Conservation (phyloP, 2,329 filamentous ascomycete genomes). For the Epichloe uncinata region DNA sequence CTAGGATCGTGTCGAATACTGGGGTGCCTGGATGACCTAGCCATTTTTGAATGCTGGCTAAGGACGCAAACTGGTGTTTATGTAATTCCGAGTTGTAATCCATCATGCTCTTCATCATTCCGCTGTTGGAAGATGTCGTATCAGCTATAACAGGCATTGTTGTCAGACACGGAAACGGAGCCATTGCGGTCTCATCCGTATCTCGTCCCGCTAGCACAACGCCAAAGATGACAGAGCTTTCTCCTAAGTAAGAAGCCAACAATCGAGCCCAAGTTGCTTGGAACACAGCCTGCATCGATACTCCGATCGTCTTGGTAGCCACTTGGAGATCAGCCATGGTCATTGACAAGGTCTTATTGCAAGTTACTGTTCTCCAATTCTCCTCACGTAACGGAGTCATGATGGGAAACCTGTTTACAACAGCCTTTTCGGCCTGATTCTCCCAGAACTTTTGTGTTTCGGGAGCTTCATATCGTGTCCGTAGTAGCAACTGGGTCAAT, state of each 20-base stretch:
- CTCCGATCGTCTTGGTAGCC: constrained; percentile 41
- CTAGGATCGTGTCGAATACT: constrained; percentile 75
- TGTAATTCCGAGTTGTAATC: constrained; percentile 49
- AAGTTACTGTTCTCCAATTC: constrained; percentile 20
- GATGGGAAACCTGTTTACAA: constrained; percentile 61
- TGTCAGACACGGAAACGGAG: constrained; percentile 66
- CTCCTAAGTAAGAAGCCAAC: constrained; percentile 64
- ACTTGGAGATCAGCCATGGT: constrained; percentile 36
- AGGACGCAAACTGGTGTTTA: constrained; percentile 57
- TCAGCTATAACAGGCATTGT: constrained; percentile 62
- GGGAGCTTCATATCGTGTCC: constrained; percentile 13
- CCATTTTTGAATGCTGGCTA: constrained; percentile 61
- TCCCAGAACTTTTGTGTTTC: constrained; percentile 50
- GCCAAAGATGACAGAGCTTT: constrained; percentile 62
- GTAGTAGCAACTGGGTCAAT: constrained; percentile 29
- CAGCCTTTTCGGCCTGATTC: constrained; percentile 33
- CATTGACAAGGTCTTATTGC: constrained; percentile 20
- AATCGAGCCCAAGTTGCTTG: constrained; percentile 70
- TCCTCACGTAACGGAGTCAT: constrained; percentile 48
- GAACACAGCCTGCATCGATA: constrained; percentile 63
- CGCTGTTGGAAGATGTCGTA: constrained; percentile 37
- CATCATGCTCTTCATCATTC: constrained; percentile 51
- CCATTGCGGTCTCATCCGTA: constrained; percentile 41
- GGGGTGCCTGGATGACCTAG: constrained; percentile 49
- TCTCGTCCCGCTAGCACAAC: constrained; percentile 66